phyloP scores from a whole-genome alignment of 495 filamentous ascomycete species.

The Bombardia bombarda region DNA sequence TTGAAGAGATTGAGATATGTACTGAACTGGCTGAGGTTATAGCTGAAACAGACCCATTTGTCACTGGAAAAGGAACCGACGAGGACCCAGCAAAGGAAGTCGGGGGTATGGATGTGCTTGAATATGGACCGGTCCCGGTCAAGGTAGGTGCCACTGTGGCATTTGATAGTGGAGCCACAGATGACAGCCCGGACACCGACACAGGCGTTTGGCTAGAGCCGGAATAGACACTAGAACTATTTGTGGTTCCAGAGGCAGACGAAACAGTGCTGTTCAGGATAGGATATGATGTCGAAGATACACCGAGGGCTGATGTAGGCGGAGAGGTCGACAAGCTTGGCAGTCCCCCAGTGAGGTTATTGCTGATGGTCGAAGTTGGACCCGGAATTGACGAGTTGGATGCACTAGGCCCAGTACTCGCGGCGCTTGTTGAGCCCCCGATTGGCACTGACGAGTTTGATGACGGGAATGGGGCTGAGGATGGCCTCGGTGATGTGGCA shows the following conservation, averaged over 20 bases:
- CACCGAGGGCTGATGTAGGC: not conserved
- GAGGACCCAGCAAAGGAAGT: not conserved
- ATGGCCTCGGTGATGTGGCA: not conserved
- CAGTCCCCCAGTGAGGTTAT: not conserved
- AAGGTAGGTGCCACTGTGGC: not conserved
- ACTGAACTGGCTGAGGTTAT: no score
- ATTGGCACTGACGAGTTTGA: slow-evolving; percentile 10
- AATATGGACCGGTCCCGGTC: not conserved
- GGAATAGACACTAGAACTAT: not conserved
- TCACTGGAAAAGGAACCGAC: slow-evolving; percentile 7
- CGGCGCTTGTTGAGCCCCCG: not conserved
- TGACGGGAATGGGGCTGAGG: slow-evolving; percentile 8
- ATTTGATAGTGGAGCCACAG: not conserved
- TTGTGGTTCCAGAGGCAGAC: not conserved
- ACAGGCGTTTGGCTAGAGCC: no score
- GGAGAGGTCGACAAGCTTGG: not conserved
- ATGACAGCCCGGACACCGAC: not conserved
- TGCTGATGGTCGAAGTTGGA: not conserved
- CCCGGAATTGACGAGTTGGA: not conserved
- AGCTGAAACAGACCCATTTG: slow-evolving; percentile 7
- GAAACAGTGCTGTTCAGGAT: not conserved
- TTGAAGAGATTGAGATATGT: not conserved
- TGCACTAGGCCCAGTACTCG: not conserved
- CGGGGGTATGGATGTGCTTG: not conserved
- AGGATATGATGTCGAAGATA: not conserved